Conservation (phyloP, 345 rosid genomes). For the Mercurialis annua region DNA sequence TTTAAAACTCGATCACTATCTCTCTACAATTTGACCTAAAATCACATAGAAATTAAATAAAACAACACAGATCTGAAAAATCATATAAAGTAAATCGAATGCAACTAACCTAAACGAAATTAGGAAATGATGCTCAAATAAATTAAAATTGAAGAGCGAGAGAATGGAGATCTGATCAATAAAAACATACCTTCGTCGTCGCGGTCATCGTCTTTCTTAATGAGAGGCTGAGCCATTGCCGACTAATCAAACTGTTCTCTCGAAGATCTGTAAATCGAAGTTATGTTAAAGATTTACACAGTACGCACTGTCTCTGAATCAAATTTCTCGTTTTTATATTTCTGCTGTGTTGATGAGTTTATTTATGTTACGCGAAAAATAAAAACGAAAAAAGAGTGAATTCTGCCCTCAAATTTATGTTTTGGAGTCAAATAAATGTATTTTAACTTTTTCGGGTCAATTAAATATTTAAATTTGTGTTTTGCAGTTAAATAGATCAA, state of each 20-base stretch:
- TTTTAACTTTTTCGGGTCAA: too few relatives aligned
- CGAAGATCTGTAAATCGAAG: slow-evolving; percentile 24
- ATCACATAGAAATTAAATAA: not conserved
- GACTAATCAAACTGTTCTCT: slow-evolving; percentile 16
- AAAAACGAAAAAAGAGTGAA: too few relatives aligned
- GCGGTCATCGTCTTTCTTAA: slow-evolving; percentile 96
- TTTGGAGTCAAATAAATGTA: too few relatives aligned
- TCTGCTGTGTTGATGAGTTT: not conserved
- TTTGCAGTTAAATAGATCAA: too few relatives aligned
- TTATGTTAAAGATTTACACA: too few relatives aligned
- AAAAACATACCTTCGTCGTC: slow-evolving; percentile 93
- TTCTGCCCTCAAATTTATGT: too few relatives aligned
- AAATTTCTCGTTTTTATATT: not conserved
- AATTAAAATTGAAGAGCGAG: not conserved
- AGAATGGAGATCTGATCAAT: too few relatives aligned
- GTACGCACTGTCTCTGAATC: not conserved
- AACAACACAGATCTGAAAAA: slow-evolving; percentile 50
- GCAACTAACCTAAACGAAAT: slow-evolving; percentile 30
- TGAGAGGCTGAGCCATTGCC: slow-evolving; percentile 89
- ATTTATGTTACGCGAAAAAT: too few relatives aligned
- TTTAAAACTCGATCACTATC: slow-evolving; percentile 5
- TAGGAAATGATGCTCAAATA: too few relatives aligned
- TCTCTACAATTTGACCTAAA: slow-evolving; percentile 7
- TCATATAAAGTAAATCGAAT: too few relatives aligned
- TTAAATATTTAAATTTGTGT: too few relatives aligned